Percentiles rank a stretch among this genome's conserved stretches.
Conservation (phyloP, 805 yeast species). For the Ogataea thermomethanolica region DNA sequence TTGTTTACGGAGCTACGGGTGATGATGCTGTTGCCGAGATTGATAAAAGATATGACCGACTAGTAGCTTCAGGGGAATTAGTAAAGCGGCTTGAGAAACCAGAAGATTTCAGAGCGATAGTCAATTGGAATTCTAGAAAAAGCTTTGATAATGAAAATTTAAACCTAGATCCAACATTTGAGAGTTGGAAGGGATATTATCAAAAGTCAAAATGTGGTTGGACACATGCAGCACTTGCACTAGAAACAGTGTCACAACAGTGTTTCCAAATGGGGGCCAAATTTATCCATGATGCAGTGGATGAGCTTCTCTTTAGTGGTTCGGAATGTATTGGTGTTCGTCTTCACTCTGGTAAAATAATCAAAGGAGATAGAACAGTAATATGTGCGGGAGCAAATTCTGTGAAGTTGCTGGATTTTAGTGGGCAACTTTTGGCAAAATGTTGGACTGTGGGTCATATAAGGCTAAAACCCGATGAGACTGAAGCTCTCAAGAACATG, state of each 20-base stretch:
- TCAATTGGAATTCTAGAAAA: not conserved
- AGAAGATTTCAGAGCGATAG: not conserved
- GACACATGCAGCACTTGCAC: constrained; percentile 35
- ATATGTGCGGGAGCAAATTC: constrained; percentile 41
- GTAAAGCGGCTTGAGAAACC: not conserved
- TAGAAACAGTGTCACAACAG: constrained; percentile 29
- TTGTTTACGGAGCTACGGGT: constrained; percentile 29
- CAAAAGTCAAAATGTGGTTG: constrained; percentile 36
- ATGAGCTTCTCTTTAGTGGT: constrained; percentile 17
- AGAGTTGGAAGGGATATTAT: constrained; percentile 33
- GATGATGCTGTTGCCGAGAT: constrained; percentile 7
- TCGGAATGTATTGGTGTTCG: constrained; percentile 27
- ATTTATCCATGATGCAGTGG: constrained; percentile 14
- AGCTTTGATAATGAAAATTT: not conserved
- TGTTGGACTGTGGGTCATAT: constrained; percentile 43
- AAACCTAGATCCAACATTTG: constrained; percentile 13
- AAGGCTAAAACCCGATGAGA: constrained; percentile 34
- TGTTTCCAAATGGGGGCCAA: constrained; percentile 18
- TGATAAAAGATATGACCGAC: constrained; percentile 1
- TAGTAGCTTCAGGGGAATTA: constrained; percentile 1
- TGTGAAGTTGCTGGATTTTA: constrained; percentile 33
- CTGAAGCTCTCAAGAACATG: constrained; percentile 26
- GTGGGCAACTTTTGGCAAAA: constrained; percentile 36
- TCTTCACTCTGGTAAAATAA: constrained; percentile 26
- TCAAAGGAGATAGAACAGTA: constrained; percentile 30